These are phyloP conservation scores for Hericium rajendrae DNA, from an alignment of 768 basidiomycete species.

Conservation along the genomic window DNA sequence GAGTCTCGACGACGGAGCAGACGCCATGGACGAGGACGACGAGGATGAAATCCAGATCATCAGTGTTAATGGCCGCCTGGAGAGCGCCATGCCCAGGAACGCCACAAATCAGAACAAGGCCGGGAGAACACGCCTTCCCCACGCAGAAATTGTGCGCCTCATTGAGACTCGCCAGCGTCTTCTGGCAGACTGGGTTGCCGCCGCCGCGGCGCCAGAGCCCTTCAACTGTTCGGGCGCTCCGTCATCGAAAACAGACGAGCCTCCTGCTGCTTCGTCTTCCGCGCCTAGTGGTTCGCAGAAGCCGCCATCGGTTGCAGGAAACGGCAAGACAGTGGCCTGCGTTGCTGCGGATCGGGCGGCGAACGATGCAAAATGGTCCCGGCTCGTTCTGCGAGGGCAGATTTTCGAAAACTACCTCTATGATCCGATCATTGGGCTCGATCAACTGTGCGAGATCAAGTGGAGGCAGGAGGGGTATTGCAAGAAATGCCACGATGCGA, in stretches of 20 bases:
- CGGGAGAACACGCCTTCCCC: slow-evolving; percentile 1
- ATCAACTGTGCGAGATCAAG: slow-evolving; percentile 21
- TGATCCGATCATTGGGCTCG: slow-evolving; percentile 29
- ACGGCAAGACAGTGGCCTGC: not conserved
- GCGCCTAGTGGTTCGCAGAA: not conserved
- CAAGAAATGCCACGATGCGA: slow-evolving; percentile 21
- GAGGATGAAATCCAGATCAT: slow-evolving; percentile 1
- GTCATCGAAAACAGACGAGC: not conserved
- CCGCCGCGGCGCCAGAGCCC: slow-evolving; percentile 14
- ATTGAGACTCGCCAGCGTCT: slow-evolving; percentile 17
- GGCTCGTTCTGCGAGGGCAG: slow-evolving; percentile 12
- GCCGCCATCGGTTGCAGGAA: not conserved
- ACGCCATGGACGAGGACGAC: not conserved
- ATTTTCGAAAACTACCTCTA: slow-evolving; percentile 22
- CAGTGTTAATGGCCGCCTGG: not conserved
- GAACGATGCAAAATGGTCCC: slow-evolving; percentile 10
- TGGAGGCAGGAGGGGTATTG: slow-evolving; percentile 26
- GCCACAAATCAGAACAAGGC: not conserved
- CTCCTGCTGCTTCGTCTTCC: not conserved
- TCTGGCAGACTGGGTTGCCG: slow-evolving; percentile 13
- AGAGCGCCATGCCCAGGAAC: not conserved
- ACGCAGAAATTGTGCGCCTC: slow-evolving; percentile 16
- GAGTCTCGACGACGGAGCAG: not conserved
- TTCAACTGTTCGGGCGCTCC: slow-evolving; percentile 1
- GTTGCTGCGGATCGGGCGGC: slow-evolving; percentile 5